A percentile compares a stretch with the other conserved stretches of the same genome.
Evolutionary conservation across 306 rosid species (phyloP).

Genomic region (Quillaja saponaria): DNA sequence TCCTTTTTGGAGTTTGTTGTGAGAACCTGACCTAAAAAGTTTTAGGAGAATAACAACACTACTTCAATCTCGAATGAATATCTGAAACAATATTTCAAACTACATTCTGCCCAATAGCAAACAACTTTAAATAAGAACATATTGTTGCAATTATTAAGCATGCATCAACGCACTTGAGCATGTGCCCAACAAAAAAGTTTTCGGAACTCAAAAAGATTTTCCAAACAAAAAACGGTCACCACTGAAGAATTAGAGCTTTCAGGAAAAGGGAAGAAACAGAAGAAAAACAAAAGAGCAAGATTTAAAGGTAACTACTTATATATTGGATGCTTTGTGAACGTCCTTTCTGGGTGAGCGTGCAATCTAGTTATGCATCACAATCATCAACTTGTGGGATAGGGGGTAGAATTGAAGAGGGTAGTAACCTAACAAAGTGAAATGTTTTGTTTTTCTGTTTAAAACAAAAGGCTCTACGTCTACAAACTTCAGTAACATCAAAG

Average conservation of each 20-base stretch:
- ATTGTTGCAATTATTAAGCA: too few relatives aligned
- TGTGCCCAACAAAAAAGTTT: background rate
- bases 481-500: too few relatives aligned
- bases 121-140: too few relatives aligned
- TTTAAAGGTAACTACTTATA: background rate
- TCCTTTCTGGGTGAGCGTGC: conserved; percentile 1
- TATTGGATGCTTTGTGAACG: background rate
- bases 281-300: too few relatives aligned
- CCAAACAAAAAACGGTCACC: too few relatives aligned
- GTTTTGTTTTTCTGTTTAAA: too few relatives aligned
- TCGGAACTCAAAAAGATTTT: too few relatives aligned
- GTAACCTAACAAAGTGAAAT: too few relatives aligned
- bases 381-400: background rate
- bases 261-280: background rate
- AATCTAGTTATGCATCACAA: background rate
- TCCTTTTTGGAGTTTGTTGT: conserved; percentile 30
- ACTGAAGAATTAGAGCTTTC: background rate
- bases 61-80: background rate
- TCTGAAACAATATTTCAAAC: background rate
- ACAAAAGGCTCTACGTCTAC: too few relatives aligned
- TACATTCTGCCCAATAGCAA: too few relatives aligned
- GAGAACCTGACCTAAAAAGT: conserved; percentile 27
- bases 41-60: background rate
- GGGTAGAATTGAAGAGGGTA: too few relatives aligned
- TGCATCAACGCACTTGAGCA: background rate